Percentiles rank a stretch among this genome's conserved stretches.
Evolutionary conservation across 768 basidiomycete genomes (phyloP).

Genomic region (Cyathus striatus): DNA sequence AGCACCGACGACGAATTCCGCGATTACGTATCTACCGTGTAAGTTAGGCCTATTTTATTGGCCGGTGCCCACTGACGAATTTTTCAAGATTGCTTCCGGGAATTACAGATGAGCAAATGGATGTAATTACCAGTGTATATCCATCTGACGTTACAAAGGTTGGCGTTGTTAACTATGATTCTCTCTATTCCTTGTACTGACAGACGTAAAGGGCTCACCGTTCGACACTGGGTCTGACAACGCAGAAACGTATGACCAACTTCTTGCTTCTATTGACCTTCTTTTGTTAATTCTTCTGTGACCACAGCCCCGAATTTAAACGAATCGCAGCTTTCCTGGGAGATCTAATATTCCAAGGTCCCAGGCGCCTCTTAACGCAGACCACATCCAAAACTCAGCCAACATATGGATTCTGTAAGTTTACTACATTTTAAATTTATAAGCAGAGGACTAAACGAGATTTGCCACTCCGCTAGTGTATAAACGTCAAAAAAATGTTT

Average conservation of each 20-base stretch:
- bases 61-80: neutral
- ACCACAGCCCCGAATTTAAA: slow-evolving; percentile 32
- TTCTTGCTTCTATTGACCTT: neutral
- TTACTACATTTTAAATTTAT: neutral
- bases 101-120: slow-evolving; percentile 6
- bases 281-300: neutral
- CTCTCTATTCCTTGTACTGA: neutral
- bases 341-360: slow-evolving; percentile 27
- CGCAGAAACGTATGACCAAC: slow-evolving; percentile 9
- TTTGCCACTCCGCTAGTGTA: too few species aligned
- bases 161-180: neutral
- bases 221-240: slow-evolving; percentile 18
- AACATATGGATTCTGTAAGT: slow-evolving; percentile 28
- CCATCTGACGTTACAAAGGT: slow-evolving; percentile 12
- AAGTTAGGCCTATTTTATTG: neutral
- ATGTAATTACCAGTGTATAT: slow-evolving; percentile 13
- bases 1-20: slow-evolving; percentile 15
- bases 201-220: slow-evolving; percentile 12
- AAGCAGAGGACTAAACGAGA: too few species aligned
- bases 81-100: slow-evolving; percentile 9
- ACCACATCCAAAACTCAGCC: slow-evolving; percentile 21
- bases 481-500: slow-evolving; percentile 18
- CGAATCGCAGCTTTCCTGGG: slow-evolving; percentile 13
- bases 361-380: slow-evolving; percentile 27
- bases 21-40: slow-evolving; percentile 10